These are phyloP conservation scores for Uromyces viciae-fabae DNA, from an alignment of 1,284 basidiomycete genomes.

Conservation along the genomic window DNA sequence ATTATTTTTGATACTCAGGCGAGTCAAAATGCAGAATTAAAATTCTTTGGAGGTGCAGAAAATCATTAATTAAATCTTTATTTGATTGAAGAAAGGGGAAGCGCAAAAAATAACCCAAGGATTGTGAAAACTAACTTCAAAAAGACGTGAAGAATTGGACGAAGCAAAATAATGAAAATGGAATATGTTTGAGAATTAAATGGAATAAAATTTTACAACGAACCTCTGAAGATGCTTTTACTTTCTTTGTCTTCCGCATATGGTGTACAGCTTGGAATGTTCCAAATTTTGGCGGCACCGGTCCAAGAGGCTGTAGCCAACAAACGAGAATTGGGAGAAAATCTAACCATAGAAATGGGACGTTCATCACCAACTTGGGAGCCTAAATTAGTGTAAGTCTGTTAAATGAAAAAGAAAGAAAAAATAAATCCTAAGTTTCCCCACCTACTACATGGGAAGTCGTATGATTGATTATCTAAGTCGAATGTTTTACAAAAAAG, in stretches of 20 bases:
- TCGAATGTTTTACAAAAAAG: neutral
- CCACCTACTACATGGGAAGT: no score
- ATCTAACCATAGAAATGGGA: conserved; percentile 87
- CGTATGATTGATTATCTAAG: conserved; percentile 10
- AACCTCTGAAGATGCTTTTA: conserved; percentile 43
- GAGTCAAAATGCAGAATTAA: neutral
- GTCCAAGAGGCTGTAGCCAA: conserved; percentile 94
- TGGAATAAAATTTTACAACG: neutral
- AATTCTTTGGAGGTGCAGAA: neutral
- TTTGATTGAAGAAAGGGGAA: neutral
- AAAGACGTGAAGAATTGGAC: neutral
- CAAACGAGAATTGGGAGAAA: conserved; percentile 82
- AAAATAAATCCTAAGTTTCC: no score
- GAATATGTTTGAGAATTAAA: neutral
- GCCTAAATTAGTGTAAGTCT: conserved; percentile 86
- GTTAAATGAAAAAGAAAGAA: neutral
- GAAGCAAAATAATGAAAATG: neutral
- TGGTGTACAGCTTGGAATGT: conserved; percentile 66
- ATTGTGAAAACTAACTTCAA: conserved; percentile 22
- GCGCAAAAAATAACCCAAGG: neutral
- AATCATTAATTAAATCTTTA: neutral
- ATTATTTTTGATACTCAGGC: neutral
- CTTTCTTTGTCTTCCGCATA: conserved; percentile 44
- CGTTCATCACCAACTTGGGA: conserved; percentile 97
- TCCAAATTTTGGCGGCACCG: conserved; percentile 89